Evolutionary conservation across 148 eudicot genomes (phyloP).

Genomic region (Camellia lanceoleosa): DNA sequence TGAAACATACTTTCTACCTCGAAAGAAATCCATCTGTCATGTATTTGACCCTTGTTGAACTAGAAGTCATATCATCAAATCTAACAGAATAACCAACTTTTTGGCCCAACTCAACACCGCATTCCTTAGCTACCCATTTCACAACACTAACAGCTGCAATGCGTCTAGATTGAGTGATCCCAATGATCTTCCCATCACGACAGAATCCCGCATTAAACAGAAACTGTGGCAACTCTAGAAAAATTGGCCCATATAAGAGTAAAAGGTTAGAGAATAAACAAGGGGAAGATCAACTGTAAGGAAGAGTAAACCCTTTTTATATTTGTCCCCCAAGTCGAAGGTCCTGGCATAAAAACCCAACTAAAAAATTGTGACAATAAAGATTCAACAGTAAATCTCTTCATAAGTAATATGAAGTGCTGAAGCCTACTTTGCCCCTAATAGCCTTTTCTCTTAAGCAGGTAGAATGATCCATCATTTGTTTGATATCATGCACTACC

Average conservation of each 20-base stretch:
- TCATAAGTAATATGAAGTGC: not conserved
- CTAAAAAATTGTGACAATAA: not conserved
- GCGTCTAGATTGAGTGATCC: conserved; percentile 97
- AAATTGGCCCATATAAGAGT: not conserved
- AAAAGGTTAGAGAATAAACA: not conserved
- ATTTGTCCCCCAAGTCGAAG: too few species aligned
- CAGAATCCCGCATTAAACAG: conserved; percentile 72
- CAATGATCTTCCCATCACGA: conserved; percentile 64
- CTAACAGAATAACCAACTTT: conserved; percentile 90
- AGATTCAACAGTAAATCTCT: not conserved
- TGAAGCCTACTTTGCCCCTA: not conserved
- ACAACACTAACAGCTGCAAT: conserved; percentile 96
- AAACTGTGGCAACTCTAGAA: conserved; percentile 78
- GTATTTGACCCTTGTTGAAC: conserved; percentile 84
- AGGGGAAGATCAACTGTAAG: too few species aligned
- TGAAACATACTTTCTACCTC: conserved; percentile 45
- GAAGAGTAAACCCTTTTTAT: too few species aligned
- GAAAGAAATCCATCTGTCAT: conserved; percentile 94
- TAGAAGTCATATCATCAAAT: conserved; percentile 85
- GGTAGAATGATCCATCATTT: too few species aligned
- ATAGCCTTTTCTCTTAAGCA: too few species aligned
- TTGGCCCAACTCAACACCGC: conserved; percentile 74
- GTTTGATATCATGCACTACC: too few species aligned
- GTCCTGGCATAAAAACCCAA: not conserved
- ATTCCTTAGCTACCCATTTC: conserved; percentile 93